Conservation (phyloP, 192 early-diverging fungal species). For the Funneliformis mosseae region DNA sequence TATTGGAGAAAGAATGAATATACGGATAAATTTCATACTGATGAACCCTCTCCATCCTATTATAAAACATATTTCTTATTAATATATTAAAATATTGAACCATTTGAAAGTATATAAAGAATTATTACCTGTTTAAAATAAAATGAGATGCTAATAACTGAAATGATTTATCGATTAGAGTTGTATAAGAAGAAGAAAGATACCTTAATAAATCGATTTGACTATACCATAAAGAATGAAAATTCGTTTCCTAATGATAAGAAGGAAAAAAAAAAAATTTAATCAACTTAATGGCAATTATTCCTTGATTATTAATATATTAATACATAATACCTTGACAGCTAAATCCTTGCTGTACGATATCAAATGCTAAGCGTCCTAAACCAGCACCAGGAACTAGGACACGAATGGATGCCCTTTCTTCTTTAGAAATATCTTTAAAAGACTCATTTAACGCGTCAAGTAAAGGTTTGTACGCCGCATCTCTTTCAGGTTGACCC, state of each 20-base stretch:
- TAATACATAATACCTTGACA: slow-evolving; percentile 58
- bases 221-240: slow-evolving; percentile 87
- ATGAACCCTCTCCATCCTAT: slow-evolving; percentile 51
- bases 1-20: slow-evolving; percentile 91
- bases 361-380: slow-evolving; percentile 91
- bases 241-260: slow-evolving; percentile 85
- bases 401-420: slow-evolving; percentile 66
- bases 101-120: not conserved
- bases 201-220: not conserved
- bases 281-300: not conserved
- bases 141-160: slow-evolving; percentile 89
- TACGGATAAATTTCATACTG: slow-evolving; percentile 86
- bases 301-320: not conserved
- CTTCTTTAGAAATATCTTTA: slow-evolving; percentile 46
- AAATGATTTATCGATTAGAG: not conserved
- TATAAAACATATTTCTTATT: not conserved
- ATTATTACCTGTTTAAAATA: slow-evolving; percentile 77
- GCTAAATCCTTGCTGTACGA: slow-evolving; percentile 76
- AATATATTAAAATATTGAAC: not conserved
- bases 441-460: slow-evolving; percentile 67
- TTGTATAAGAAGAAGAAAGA: not conserved
- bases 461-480: slow-evolving; percentile 82
- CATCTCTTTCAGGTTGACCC: slow-evolving; percentile 76
- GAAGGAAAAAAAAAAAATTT: slow-evolving; percentile 20
- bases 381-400: slow-evolving; percentile 96